A percentile compares a stretch with the other conserved stretches of the same genome.
phyloP scores from a whole-genome alignment of 352 stramenopile species.

The Heterotrichella gracilis region DNA sequence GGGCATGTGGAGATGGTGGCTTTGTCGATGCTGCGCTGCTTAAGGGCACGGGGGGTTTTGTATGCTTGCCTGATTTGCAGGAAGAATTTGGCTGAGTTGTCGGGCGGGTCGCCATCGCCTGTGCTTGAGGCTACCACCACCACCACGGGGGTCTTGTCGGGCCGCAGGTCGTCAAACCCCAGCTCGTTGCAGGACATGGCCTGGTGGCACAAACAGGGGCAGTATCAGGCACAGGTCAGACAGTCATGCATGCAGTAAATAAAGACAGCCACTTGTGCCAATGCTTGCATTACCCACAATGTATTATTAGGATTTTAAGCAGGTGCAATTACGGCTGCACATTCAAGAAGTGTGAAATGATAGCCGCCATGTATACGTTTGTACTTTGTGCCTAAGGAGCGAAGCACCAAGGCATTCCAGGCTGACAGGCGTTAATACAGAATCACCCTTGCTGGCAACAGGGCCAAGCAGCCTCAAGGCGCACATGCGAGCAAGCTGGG shows the following conservation, averaged over 20 bases:
- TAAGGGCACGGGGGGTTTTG: too few species aligned
- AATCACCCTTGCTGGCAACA: not conserved
- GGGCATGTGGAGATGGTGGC: too few species aligned
- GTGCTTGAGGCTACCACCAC: conserved; percentile 63
- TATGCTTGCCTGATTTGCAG: too few species aligned
- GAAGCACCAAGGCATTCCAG: not conserved
- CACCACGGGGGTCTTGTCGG: conserved; percentile 22
- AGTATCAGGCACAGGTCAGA: not conserved
- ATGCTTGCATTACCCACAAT: too few species aligned
- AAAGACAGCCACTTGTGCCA: too few species aligned
- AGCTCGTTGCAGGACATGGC: not conserved
- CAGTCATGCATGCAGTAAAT: not conserved
- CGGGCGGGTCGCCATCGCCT: conserved; percentile 61
- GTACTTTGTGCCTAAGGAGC: too few species aligned
- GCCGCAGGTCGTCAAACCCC: not conserved
- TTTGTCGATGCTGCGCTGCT: too few species aligned
- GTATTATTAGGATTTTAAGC: too few species aligned
- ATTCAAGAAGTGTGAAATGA: too few species aligned
- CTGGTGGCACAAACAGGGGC: not conserved
- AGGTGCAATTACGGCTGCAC: too few species aligned
- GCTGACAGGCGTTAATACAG: not conserved
- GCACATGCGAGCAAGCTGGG: not conserved
- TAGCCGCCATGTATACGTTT: too few species aligned
- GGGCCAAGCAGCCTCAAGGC: not conserved
- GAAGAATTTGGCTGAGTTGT: conserved; percentile 61